phyloP scores from a whole-genome alignment of 2,329 filamentous ascomycete genomes.

The Fusarium vanettenii region DNA sequence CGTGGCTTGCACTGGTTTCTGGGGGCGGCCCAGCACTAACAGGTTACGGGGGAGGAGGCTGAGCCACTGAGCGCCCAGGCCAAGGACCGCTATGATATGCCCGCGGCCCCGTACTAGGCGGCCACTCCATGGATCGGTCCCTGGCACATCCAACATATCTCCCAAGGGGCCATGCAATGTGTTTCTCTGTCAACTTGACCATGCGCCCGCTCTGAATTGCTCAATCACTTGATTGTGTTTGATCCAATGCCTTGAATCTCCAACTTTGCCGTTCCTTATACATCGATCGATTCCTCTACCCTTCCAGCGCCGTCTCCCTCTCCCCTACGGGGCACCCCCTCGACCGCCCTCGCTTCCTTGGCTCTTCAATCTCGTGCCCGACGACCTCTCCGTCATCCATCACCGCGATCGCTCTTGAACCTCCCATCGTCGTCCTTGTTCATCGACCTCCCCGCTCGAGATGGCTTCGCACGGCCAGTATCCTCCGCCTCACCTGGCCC shows the following conservation, averaged over 20 bases:
- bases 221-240: slow-evolving; percentile 35
- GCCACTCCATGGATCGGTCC: slow-evolving; percentile 8
- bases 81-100: slow-evolving; percentile 31
- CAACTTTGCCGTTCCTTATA: slow-evolving; percentile 34
- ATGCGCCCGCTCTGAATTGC: slow-evolving; percentile 41
- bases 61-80: slow-evolving; percentile 36
- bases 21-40: slow-evolving; percentile 1
- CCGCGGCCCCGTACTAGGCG: not conserved
- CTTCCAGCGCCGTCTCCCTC: slow-evolving; percentile 5
- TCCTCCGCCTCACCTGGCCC: slow-evolving; percentile 42
- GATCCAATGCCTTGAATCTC: slow-evolving; percentile 42
- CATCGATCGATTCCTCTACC: slow-evolving; percentile 18
- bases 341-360: slow-evolving; percentile 32
- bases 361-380: slow-evolving; percentile 31
- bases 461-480: slow-evolving; percentile 55
- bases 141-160: slow-evolving; percentile 37
- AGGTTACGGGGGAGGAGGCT: slow-evolving; percentile 28
- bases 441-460: slow-evolving; percentile 7
- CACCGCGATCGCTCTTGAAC: slow-evolving; percentile 23
- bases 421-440: slow-evolving; percentile 7
- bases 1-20: slow-evolving; percentile 9
- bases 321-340: slow-evolving; percentile 16
- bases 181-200: slow-evolving; percentile 42
- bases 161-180: slow-evolving; percentile 43
- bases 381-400: slow-evolving; percentile 32